Evolutionary conservation across 176 grass and related monocot genomes (phyloP).

Genomic region (Ampelocalamus luodianensis): DNA sequence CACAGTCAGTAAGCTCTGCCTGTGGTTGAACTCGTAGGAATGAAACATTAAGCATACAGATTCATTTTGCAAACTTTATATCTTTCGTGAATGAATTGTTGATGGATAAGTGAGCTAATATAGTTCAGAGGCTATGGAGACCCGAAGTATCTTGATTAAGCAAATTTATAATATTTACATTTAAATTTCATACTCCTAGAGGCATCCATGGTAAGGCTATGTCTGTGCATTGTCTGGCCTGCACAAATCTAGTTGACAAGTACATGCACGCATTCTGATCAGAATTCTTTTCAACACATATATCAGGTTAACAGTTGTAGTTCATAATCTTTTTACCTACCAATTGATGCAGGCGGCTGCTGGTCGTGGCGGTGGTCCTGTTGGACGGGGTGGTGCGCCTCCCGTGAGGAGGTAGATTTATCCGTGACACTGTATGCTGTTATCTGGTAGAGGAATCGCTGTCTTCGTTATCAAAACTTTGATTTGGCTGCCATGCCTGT

Average conservation of each 20-base stretch:
- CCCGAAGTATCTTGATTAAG: background rate
- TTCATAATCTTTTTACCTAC: no score
- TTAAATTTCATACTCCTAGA: background rate
- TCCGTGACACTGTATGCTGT: background rate
- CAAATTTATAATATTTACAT: background rate
- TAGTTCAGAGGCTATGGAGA: background rate
- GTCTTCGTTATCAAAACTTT: slow-evolving; percentile 5
- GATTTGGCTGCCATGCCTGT: slow-evolving; percentile 9
- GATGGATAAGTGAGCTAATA: background rate
- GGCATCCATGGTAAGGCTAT: background rate
- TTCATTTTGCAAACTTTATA: background rate
- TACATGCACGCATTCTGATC: background rate
- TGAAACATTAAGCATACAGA: background rate
- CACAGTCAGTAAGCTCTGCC: background rate
- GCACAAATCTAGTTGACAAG: background rate
- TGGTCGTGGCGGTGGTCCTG: slow-evolving; percentile 54
- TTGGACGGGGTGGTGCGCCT: slow-evolving; percentile 46
- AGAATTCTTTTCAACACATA: no score
- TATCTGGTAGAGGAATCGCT: background rate
- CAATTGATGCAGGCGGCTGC: slow-evolving; percentile 40
- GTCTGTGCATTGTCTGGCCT: background rate
- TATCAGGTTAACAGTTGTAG: no score
- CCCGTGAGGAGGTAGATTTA: no score
- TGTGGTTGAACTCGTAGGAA: background rate
- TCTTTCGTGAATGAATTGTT: background rate